Conservation (phyloP, 176 grass and related monocot species). For the Carex myosuroides region DNA sequence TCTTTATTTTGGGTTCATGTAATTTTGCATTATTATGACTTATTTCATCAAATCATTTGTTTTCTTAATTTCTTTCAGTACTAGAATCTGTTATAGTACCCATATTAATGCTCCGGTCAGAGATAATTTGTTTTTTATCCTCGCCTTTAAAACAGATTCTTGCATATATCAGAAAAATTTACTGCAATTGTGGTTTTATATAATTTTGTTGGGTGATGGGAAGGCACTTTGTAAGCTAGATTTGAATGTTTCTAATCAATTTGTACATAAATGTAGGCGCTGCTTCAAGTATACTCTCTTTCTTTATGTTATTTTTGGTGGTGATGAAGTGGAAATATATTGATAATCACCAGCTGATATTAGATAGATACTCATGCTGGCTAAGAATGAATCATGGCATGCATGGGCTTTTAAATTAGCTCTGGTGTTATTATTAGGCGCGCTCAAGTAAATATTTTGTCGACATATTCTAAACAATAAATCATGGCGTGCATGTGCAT, state of each 20-base stretch:
- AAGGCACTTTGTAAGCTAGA: not conserved
- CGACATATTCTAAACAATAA: not conserved
- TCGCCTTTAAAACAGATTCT: too few relatives aligned
- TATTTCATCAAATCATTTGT: not conserved
- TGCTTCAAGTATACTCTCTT: not conserved
- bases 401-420: not conserved
- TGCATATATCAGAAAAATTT: not conserved
- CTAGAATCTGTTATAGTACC: too few relatives aligned
- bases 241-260: not conserved
- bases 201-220: not conserved
- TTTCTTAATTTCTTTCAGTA: not conserved
- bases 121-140: too few relatives aligned
- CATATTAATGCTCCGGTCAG: too few relatives aligned
- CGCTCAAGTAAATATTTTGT: slow-evolving; percentile 10
- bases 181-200: not conserved
- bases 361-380: too few relatives aligned
- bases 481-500: not conserved
- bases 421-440: not conserved
- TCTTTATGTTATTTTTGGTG: not conserved
- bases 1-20: not conserved
- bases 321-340: not conserved
- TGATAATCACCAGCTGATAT: not conserved
- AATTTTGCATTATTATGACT: not conserved
- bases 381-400: not conserved
- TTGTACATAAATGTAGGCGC: not conserved